Evolutionary conservation across 345 rosid genomes (phyloP).

Genomic region (Rhodamnia rubescens): DNA sequence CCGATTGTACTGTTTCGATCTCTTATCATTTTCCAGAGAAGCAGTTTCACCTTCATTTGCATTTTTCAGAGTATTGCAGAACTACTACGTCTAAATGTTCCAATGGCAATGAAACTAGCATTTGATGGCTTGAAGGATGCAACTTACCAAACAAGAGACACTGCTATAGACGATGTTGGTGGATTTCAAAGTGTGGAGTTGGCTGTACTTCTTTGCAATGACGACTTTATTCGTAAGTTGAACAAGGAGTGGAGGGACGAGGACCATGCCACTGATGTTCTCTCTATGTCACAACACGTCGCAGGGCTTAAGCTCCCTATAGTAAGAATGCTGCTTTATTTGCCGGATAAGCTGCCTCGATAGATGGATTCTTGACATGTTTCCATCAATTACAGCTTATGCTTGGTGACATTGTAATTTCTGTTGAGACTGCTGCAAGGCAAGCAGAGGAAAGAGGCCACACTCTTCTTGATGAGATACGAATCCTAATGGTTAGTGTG

Average conservation of each 20-base stretch:
- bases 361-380: background rate
- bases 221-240: constrained; percentile 71
- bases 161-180: constrained; percentile 51
- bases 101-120: constrained; percentile 72
- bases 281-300: constrained; percentile 82
- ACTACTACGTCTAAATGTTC: constrained; percentile 71
- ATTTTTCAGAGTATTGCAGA: constrained; percentile 71
- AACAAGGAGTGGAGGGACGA: constrained; percentile 94
- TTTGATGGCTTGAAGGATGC: constrained; percentile 59
- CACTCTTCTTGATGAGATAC: constrained; percentile 82
- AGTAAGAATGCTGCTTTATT: constrained; percentile 25
- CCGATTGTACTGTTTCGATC: background rate
- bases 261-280: constrained; percentile 94
- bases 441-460: constrained; percentile 95
- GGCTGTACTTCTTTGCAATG: constrained; percentile 79
- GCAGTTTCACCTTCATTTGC: background rate
- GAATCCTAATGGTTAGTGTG: constrained; percentile 71
- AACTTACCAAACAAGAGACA: constrained; percentile 59
- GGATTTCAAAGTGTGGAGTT: constrained; percentile 62
- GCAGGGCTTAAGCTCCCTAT: constrained; percentile 73
- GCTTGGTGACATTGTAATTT: constrained; percentile 93
- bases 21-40: background rate
- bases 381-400: constrained; percentile 52
- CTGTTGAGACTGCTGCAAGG: constrained; percentile 83
- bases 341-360: background rate